Evolutionary conservation across 164 flowering plant species (phyloP).

Genomic region (Berberis vulgaris): DNA sequence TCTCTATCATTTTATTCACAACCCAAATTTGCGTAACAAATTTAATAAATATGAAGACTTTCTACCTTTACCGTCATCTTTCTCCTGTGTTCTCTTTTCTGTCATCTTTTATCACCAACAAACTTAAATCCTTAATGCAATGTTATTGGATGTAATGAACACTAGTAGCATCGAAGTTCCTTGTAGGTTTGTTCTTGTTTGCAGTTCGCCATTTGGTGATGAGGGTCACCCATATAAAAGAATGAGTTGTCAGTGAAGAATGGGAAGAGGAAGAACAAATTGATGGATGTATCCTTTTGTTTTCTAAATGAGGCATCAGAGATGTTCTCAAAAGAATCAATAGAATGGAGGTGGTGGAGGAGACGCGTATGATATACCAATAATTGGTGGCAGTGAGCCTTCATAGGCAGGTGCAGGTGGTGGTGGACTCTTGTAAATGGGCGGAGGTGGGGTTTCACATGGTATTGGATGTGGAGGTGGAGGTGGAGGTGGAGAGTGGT

Average conservation of each 20-base stretch:
- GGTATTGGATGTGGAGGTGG: too few relatives aligned
- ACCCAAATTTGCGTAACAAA: constrained; percentile 36
- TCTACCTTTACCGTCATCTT: constrained; percentile 23
- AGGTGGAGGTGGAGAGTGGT: not conserved
- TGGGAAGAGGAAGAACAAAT: constrained; percentile 7
- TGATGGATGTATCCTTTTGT: constrained; percentile 2
- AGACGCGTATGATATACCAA: constrained; percentile 6
- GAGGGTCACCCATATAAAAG: constrained; percentile 12
- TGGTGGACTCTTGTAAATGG: constrained; percentile 6
- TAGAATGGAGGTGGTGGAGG: constrained; percentile 12
- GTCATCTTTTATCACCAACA: not conserved
- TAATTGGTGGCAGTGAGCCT: constrained; percentile 6
- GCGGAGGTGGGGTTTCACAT: not conserved
- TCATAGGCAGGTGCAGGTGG: constrained; percentile 18
- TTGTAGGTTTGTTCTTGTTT: not conserved
- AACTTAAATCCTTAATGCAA: not conserved
- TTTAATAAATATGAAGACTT: constrained; percentile 46
- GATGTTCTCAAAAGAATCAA: constrained; percentile 51
- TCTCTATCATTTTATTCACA: constrained; percentile 44
- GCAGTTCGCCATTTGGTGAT: constrained; percentile 6
- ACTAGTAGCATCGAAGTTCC: too few relatives aligned
- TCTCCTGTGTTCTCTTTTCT: not conserved
- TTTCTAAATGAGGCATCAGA: constrained; percentile 23
- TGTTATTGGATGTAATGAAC: not conserved
- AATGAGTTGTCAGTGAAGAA: constrained; percentile 9